Evolutionary conservation across 805 yeast genomes (phyloP).

Genomic region (Yamadazyma olivae): DNA sequence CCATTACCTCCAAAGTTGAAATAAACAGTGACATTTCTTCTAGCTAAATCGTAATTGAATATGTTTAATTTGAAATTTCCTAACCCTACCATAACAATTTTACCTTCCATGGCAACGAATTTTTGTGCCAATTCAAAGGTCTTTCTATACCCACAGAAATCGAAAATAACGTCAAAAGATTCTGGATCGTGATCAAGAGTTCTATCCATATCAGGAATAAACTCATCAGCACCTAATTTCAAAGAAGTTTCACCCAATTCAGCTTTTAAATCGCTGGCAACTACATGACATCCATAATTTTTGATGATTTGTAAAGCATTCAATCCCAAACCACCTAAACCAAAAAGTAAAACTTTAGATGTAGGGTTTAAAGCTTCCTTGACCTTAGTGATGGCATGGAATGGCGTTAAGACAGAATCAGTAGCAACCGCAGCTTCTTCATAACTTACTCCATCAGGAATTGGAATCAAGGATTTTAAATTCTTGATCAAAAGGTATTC

Average conservation of each 20-base stretch:
- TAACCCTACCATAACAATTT: conserved; percentile 42
- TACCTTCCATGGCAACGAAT: conserved; percentile 34
- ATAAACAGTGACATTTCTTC: conserved; percentile 38
- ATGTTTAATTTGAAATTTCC: conserved; percentile 30
- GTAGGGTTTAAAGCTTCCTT: conserved; percentile 25
- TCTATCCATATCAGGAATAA: conserved; percentile 26
- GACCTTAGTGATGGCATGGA: conserved; percentile 38
- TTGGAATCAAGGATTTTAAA: conserved; percentile 32
- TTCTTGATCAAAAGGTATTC: conserved; percentile 35
- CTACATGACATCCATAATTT: conserved; percentile 29
- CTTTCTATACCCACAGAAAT: conserved; percentile 35
- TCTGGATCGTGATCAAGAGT: conserved; percentile 22
- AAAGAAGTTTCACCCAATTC: conserved; percentile 24
- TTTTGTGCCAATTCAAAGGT: conserved; percentile 24
- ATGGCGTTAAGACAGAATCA: conserved; percentile 43
- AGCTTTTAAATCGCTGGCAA: conserved; percentile 31
- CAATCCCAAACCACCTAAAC: conserved; percentile 42
- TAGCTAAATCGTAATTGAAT: conserved; percentile 33
- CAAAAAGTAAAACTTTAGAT: conserved; percentile 34
- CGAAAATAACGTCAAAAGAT: conserved; percentile 39
- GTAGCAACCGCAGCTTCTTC: conserved; percentile 41
- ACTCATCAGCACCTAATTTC: conserved; percentile 41
- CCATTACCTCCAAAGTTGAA: conserved; percentile 46
- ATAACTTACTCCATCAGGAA: conserved; percentile 37
- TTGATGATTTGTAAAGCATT: conserved; percentile 40